phyloP scores from a whole-genome alignment of 176 grass and related monocot genomes.

The Carex littledalei region DNA sequence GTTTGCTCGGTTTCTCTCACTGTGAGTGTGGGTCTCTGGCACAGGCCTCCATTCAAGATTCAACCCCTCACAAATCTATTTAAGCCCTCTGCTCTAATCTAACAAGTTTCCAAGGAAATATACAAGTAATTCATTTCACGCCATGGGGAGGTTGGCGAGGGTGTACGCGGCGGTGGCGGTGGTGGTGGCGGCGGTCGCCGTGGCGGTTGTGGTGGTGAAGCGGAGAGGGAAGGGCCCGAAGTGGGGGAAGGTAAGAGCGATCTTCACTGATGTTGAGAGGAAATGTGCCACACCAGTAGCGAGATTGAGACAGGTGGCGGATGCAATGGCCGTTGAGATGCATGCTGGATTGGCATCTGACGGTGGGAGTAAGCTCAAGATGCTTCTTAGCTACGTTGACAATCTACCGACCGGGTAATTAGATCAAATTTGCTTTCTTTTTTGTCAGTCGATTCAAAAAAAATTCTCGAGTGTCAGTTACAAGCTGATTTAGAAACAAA shows the following conservation, averaged over 20 bases:
- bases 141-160: conserved; percentile 29
- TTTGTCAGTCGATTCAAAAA: background rate
- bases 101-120: background rate
- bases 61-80: background rate
- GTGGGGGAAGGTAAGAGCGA: conserved; percentile 29
- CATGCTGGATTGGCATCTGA: conserved; percentile 54
- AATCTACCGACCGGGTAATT: conserved; percentile 67
- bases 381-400: conserved; percentile 83
- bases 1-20: background rate
- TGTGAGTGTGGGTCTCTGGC: background rate
- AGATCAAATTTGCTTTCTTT: background rate
- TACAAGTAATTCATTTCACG: background rate
- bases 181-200: conserved; percentile 25
- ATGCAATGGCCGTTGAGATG: conserved; percentile 80
- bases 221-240: conserved; percentile 29
- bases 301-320: conserved; percentile 59
- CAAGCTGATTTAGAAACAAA: background rate
- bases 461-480: background rate
- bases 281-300: conserved; percentile 40
- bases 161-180: conserved; percentile 26
- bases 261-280: conserved; percentile 40
- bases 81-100: background rate
- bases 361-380: conserved; percentile 55
- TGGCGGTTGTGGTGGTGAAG: conserved; percentile 24
- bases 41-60: background rate